phyloP scores from a whole-genome alignment of 768 basidiomycete genomes.

The Calocybe gangraenosa region DNA sequence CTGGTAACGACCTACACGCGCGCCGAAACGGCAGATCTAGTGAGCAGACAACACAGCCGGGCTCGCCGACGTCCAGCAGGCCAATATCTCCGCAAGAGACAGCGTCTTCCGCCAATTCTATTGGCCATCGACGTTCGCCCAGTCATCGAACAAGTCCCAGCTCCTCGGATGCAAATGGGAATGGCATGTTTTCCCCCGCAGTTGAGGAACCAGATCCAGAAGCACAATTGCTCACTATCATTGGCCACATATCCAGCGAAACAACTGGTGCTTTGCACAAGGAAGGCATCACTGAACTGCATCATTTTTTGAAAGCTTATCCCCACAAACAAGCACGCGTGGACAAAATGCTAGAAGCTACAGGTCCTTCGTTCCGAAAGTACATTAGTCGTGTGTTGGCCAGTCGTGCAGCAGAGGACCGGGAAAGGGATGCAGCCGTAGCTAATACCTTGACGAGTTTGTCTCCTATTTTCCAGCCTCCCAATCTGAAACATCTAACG shows the following conservation, averaged over 20 bases:
- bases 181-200: constrained; percentile 45
- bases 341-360: constrained; percentile 85
- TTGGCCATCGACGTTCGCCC: constrained; percentile 48
- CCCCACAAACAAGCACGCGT: constrained; percentile 80
- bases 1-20: constrained; percentile 32
- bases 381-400: constrained; percentile 88
- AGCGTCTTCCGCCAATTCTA: constrained; percentile 43
- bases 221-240: constrained; percentile 74
- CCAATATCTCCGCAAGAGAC: constrained; percentile 72
- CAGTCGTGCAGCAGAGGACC: constrained; percentile 82
- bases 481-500: constrained; percentile 5
- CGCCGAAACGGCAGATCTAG: constrained; percentile 28
- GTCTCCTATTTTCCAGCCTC: constrained; percentile 22
- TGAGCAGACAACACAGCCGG: constrained; percentile 39
- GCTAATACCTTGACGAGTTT: constrained; percentile 78
- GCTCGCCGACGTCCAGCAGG: constrained; percentile 61
- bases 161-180: constrained; percentile 58
- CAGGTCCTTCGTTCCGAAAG: constrained; percentile 86
- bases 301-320: constrained; percentile 89
- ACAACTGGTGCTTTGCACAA: constrained; percentile 87
- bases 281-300: constrained; percentile 91
- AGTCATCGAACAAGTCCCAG: constrained; percentile 70
- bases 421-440: constrained; percentile 76
- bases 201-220: constrained; percentile 85
- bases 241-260: constrained; percentile 84